Evolutionary conservation across 176 grass and related monocot species (phyloP).

Genomic region (Echinochloa phyllopogon): DNA sequence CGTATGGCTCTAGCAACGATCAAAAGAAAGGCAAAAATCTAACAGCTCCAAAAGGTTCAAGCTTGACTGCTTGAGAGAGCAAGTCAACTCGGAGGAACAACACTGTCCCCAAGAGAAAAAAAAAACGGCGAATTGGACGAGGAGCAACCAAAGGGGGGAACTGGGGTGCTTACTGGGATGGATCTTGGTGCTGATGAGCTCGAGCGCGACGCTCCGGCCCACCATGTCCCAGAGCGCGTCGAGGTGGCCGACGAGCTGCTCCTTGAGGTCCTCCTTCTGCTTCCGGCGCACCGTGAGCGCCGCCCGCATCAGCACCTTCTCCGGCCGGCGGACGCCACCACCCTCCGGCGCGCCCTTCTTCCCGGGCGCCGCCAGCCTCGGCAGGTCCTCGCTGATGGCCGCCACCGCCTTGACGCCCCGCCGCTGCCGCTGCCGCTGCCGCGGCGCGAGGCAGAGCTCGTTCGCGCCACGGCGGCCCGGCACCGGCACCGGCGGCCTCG

Average conservation of each 20-base stretch:
- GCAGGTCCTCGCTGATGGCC: slow-evolving; percentile 84
- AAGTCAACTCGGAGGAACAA: slow-evolving; percentile 35
- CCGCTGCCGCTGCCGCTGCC: background rate
- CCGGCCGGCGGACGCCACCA: background rate
- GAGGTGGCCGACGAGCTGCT: slow-evolving; percentile 74
- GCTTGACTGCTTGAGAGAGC: background rate
- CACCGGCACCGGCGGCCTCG: background rate
- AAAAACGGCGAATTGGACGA: background rate
- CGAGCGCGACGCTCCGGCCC: slow-evolving; percentile 75
- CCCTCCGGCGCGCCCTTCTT: background rate
- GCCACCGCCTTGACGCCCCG: slow-evolving; percentile 46
- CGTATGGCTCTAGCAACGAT: slow-evolving; percentile 11
- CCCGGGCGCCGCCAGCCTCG: slow-evolving; percentile 41
- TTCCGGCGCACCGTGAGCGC: slow-evolving; percentile 91
- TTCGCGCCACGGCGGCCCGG: slow-evolving; percentile 3
- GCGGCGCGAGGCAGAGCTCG: slow-evolving; percentile 53
- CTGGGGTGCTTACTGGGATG: slow-evolving; percentile 63
- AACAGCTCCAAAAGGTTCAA: slow-evolving; percentile 3
- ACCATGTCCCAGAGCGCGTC: slow-evolving; percentile 90
- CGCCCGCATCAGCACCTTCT: slow-evolving; percentile 70
- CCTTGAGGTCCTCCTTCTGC: slow-evolving; percentile 97
- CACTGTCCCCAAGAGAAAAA: background rate
- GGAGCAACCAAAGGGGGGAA: background rate
- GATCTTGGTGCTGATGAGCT: slow-evolving; percentile 95
- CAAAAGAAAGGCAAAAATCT: slow-evolving; percentile 4